phyloP scores from a whole-genome alignment of 78 protist genomes.

The Tieghemostelium lacteum region DNA sequence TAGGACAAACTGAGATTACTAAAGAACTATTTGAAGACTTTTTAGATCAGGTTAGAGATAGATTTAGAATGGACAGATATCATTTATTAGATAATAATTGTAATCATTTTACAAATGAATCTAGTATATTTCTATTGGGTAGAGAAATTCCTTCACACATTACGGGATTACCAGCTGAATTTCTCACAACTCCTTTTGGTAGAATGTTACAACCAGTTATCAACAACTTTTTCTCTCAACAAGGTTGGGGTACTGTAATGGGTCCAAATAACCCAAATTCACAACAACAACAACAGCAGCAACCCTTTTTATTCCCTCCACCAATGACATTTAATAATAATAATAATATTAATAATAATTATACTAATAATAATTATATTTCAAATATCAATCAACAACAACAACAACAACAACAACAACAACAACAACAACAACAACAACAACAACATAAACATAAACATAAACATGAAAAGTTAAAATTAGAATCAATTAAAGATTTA shows the following conservation, averaged over 20 bases:
- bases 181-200: slow-evolving; percentile 60
- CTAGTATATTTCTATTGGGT: slow-evolving; percentile 29
- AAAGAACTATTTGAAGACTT: slow-evolving; percentile 54
- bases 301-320: neutral
- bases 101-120: slow-evolving; percentile 63
- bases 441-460: neutral
- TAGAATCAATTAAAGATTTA: slow-evolving; percentile 9
- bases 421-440: neutral
- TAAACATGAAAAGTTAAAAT: neutral
- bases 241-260: slow-evolving; percentile 22
- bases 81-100: slow-evolving; percentile 69
- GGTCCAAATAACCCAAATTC: neutral
- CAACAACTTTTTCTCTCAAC: slow-evolving; percentile 29
- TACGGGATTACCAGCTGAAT: slow-evolving; percentile 26
- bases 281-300: neutral
- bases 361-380: neutral
- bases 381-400: neutral
- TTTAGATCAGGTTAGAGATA: slow-evolving; percentile 3
- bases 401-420: neutral
- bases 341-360: neutral
- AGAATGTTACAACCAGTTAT: slow-evolving; percentile 51
- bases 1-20: slow-evolving; percentile 39
- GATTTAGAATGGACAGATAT: slow-evolving; percentile 60
- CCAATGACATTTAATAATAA: neutral
- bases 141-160: slow-evolving; percentile 15